A percentile compares a stretch with the other conserved stretches of the same genome.
phyloP scores from a whole-genome alignment of 441 rosid species.

The Hura crepitans region DNA sequence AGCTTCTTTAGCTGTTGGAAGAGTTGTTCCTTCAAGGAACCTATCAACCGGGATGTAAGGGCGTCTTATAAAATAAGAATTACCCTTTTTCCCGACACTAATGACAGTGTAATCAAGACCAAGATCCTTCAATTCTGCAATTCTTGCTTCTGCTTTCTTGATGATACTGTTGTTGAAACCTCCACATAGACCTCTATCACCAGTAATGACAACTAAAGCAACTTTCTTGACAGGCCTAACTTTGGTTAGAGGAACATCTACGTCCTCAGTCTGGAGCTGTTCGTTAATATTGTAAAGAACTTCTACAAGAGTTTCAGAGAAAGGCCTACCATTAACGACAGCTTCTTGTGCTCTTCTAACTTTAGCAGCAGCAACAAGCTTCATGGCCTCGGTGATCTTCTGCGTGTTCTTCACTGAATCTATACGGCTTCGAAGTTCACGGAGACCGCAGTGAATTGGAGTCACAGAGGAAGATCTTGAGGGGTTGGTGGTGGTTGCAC shows the following conservation, averaged over 20 bases:
- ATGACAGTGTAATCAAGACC: slow-evolving; percentile 70
- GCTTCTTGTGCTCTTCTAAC: slow-evolving; percentile 97
- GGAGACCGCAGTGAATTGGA: slow-evolving; percentile 59
- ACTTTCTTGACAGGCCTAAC: slow-evolving; percentile 85
- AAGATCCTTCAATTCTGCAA: slow-evolving; percentile 54
- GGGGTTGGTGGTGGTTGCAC: slow-evolving; percentile 26
- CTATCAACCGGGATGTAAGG: slow-evolving; percentile 73
- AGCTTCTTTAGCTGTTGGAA: slow-evolving; percentile 91
- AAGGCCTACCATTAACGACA: slow-evolving; percentile 80
- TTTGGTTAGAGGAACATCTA: slow-evolving; percentile 72
- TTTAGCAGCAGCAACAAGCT: slow-evolving; percentile 90
- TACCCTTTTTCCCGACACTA: slow-evolving; percentile 89
- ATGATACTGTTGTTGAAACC: slow-evolving; percentile 62
- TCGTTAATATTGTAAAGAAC: slow-evolving; percentile 85
- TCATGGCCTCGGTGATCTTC: slow-evolving; percentile 97
- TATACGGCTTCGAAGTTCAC: slow-evolving; percentile 71
- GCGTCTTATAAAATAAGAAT: slow-evolving; percentile 62
- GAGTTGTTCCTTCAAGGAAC: slow-evolving; percentile 46
- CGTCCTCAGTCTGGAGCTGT: slow-evolving; percentile 71
- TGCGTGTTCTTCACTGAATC: slow-evolving; percentile 82
- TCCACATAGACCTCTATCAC: slow-evolving; percentile 90
- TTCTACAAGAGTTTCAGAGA: slow-evolving; percentile 80
- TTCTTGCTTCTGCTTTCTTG: slow-evolving; percentile 59
- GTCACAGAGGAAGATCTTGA: slow-evolving; percentile 51
- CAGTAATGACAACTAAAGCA: slow-evolving; percentile 76